Evolutionary conservation across 805 yeast species (phyloP), one percentile per base, ranked within the genome.

Genomic region (Cyberlindnera xylosilytica): DNA sequence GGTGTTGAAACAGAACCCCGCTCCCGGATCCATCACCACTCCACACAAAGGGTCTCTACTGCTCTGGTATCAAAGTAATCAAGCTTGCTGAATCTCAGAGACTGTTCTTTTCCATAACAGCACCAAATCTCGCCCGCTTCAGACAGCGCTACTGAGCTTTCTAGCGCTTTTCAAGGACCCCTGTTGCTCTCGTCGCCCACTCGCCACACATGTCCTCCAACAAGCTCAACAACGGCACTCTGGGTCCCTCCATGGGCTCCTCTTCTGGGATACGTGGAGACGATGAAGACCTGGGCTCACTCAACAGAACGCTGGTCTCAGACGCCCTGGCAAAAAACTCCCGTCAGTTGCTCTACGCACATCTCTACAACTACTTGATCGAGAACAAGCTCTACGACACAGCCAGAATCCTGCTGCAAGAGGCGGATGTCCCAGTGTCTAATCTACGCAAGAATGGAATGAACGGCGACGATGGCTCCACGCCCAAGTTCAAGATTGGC

Each of bases 331-430:
- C 77, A 0, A 65, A 66, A 47, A 73, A 73, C 52, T 69, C 76
- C 9, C 69, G 71, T 36, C 77, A 76, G 47, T 61, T 77, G 29
- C 57, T 78, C 13, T 62, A 74, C 47, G 79, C 79, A 0, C 78
- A 76, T 50, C 60, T 78, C 8, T 76, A 76, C 56, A 68, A 73
- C 47, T 76, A 78, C 51, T 49, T 78, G 31, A 56, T 68, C 4
- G 68, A 69, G 31, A 74, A 74, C 46, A 72, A 73, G 11, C 64
- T 68, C 42, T 68, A 67, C 46, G 79, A 73, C 27, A 68, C 79
- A 11, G 82, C 83, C 1, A 68, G 64, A 39, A 56, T 69, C 4
- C 61, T 78, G n/a, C 52, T 77, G 9, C 52, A 56, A 20, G 78
- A 74, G 44, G 69, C 73, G 2, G 72, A 68, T 39, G 68, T 71